Percentiles rank a stretch among this genome's conserved stretches.
Evolutionary conservation across 176 grass and related monocot genomes (phyloP).

Genomic region (Bolboschoenus planiculmis): DNA sequence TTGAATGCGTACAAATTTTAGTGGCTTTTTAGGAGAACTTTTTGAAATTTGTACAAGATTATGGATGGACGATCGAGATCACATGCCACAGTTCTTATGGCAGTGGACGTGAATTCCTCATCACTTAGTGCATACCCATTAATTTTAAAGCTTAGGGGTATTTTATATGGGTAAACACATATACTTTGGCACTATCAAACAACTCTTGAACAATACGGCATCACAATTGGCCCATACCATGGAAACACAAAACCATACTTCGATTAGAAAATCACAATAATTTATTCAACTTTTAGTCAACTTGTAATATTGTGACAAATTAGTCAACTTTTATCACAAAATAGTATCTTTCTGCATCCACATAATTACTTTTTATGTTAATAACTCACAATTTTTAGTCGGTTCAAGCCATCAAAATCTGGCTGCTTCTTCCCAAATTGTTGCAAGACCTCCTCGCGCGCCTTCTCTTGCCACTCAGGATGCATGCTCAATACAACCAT

Average conservation of each 20-base stretch:
- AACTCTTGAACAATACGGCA: not conserved
- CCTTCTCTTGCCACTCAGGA: constrained; percentile 58
- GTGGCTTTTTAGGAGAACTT: too few relatives aligned
- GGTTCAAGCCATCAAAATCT: constrained; percentile 46
- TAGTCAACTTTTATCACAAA: not conserved
- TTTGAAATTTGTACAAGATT: too few relatives aligned
- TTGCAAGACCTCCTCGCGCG: constrained; percentile 71
- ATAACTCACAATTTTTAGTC: constrained; percentile 49
- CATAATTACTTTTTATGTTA: not conserved
- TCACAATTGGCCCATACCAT: not conserved
- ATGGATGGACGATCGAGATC: too few relatives aligned
- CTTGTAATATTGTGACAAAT: not conserved
- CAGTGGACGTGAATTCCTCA: not conserved
- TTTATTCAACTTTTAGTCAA: not conserved
- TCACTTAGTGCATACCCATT: constrained; percentile 11
- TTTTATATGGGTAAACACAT: not conserved
- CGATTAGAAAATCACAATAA: not conserved
- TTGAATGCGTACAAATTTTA: too few relatives aligned
- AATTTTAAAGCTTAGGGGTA: not conserved
- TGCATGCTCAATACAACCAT: constrained; percentile 62
- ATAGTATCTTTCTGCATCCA: not conserved
- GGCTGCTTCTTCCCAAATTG: constrained; percentile 42
- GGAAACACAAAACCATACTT: not conserved
- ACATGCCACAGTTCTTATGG: too few relatives aligned
- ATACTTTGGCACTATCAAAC: not conserved